A percentile compares a stretch with the other conserved stretches of the same genome.
Evolutionary conservation across 345 rosid genomes (phyloP).

Genomic region (Combretum micranthum): DNA sequence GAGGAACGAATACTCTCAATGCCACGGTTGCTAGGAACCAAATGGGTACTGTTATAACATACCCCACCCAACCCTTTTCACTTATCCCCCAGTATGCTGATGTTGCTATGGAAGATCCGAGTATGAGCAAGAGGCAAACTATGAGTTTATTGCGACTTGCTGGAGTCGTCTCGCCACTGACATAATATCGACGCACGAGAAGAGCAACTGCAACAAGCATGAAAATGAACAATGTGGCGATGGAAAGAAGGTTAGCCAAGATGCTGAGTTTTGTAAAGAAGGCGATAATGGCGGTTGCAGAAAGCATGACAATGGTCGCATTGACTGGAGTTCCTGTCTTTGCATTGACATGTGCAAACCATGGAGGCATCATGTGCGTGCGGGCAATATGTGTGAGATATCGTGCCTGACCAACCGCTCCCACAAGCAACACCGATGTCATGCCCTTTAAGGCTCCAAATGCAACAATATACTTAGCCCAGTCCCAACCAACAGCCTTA

Average conservation of each 20-base stretch:
- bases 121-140: constrained; percentile 17
- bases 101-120: constrained; percentile 21
- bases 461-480: constrained; percentile 45
- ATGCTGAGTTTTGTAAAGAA: constrained; percentile 32
- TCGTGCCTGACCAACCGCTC: constrained; percentile 39
- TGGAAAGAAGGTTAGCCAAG: constrained; percentile 27
- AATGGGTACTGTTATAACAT: constrained; percentile 19
- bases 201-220: constrained; percentile 35
- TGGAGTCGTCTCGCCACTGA: constrained; percentile 16
- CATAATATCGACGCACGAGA: constrained; percentile 33
- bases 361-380: constrained; percentile 46
- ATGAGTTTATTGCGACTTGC: constrained; percentile 15
- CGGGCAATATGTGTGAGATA: constrained; percentile 46
- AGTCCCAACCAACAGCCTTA: constrained; percentile 25
- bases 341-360: constrained; percentile 27
- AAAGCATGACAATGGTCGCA: constrained; percentile 35
- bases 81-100: constrained; percentile 27
- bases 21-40: constrained; percentile 28
- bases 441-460: constrained; percentile 37
- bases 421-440: constrained; percentile 36
- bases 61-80: constrained; percentile 33
- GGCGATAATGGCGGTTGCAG: constrained; percentile 31
- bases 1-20: constrained; percentile 20
- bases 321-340: constrained; percentile 37
- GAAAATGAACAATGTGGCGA: constrained; percentile 36